Conservation (phyloP, 2,329 filamentous ascomycete species). For the Fusarium sp. region DNA sequence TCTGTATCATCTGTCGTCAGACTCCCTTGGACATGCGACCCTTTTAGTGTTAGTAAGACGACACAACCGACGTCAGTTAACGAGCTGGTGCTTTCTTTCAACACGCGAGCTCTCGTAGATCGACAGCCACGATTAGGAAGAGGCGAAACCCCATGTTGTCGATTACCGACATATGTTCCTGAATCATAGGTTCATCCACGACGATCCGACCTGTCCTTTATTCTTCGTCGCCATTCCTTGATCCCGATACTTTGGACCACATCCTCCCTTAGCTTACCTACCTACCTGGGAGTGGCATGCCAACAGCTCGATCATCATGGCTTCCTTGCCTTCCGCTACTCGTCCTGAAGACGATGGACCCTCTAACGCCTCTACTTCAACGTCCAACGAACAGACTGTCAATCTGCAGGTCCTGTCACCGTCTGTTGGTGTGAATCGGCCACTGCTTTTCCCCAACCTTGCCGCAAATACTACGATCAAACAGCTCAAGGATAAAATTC, state of each 20-base stretch:
- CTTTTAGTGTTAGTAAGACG: constrained; percentile 40
- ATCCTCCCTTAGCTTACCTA: constrained; percentile 18
- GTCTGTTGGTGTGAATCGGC: constrained; percentile 64
- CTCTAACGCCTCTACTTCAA: constrained; percentile 25
- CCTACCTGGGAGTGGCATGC: constrained; percentile 44
- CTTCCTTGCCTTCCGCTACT: constrained; percentile 51
- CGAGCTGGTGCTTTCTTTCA: constrained; percentile 30
- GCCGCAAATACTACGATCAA: constrained; percentile 64
- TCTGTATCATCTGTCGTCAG: neutral
- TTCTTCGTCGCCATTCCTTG: constrained; percentile 11
- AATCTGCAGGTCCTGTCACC: constrained; percentile 71
- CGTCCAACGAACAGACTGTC: constrained; percentile 56
- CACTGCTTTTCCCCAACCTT: constrained; percentile 62
- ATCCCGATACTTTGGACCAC: constrained; percentile 16
- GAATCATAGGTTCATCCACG: constrained; percentile 1
- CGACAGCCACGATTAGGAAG: constrained; percentile 21
- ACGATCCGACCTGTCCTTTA: constrained; percentile 5
- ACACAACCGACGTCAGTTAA: constrained; percentile 39
- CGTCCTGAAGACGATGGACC: constrained; percentile 40
- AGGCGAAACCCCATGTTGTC: constrained; percentile 9
- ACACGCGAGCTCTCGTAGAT: constrained; percentile 26
- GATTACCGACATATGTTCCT: constrained; percentile 14
- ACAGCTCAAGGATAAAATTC: constrained; percentile 69
- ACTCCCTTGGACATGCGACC: constrained; percentile 37
- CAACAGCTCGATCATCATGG: constrained; percentile 51